phyloP scores from a whole-genome alignment of 192 early-diverging fungal genomes.

The Coemansia sp. region DNA sequence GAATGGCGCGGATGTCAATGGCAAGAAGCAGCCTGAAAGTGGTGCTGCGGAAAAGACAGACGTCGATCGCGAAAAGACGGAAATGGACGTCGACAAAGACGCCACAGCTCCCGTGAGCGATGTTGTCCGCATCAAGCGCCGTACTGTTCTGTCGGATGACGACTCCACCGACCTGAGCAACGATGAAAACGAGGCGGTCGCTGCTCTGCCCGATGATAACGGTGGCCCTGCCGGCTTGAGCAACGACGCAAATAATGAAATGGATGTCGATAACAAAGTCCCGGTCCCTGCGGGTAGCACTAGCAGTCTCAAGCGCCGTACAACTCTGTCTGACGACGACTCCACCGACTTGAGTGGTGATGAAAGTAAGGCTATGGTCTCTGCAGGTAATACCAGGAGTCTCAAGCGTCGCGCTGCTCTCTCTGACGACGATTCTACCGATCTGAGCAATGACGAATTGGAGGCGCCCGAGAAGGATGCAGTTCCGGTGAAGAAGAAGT shows the following conservation, averaged over 20 bases:
- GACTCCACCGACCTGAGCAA: conserved; percentile 6
- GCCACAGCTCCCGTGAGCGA: neutral
- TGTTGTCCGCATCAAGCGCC: conserved; percentile 6
- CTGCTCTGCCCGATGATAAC: too few species aligned
- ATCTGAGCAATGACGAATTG: conserved; percentile 1
- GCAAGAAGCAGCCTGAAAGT: neutral
- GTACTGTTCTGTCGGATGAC: conserved; percentile 12
- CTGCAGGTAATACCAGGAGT: neutral
- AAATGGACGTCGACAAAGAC: neutral
- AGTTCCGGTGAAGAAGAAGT: conserved; percentile 1
- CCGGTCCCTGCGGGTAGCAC: too few species aligned
- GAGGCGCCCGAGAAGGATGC: neutral
- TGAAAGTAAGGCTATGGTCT: too few species aligned
- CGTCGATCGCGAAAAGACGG: neutral
- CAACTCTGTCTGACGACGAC: neutral
- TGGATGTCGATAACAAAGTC: too few species aligned
- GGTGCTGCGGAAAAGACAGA: neutral
- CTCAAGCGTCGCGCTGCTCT: conserved; percentile 13
- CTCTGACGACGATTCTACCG: conserved; percentile 10
- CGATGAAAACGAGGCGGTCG: neutral
- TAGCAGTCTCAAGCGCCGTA: too few species aligned
- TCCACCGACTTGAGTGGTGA: neutral
- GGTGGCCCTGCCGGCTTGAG: too few species aligned
- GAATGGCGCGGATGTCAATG: neutral
- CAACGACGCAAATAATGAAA: too few species aligned